These are phyloP conservation scores for Candida montana DNA, from an alignment of 805 yeast species.

Conservation along the genomic window DNA sequence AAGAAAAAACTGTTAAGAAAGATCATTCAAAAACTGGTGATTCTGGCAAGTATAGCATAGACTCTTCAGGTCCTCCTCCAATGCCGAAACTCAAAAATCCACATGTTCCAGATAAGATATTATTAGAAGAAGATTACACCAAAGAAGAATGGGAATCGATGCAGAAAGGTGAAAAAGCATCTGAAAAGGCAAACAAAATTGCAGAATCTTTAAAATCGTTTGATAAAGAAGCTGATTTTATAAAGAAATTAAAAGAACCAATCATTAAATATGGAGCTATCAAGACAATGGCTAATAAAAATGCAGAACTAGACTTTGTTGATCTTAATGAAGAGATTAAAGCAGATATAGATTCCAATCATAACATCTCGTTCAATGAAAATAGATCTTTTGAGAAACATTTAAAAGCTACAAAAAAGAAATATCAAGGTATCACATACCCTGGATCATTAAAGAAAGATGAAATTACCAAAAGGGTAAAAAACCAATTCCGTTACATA, in stretches of 20 bases:
- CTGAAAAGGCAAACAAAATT: slow-evolving; percentile 1
- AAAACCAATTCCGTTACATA: slow-evolving; percentile 29
- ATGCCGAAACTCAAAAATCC: background rate
- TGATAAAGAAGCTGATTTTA: slow-evolving; percentile 1
- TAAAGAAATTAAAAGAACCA: slow-evolving; percentile 6
- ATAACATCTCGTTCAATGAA: slow-evolving; percentile 4
- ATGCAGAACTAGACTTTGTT: background rate
- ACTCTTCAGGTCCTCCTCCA: background rate
- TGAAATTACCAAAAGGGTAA: slow-evolving; percentile 27
- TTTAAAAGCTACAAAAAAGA: background rate
- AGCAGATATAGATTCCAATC: background rate
- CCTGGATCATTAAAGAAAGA: slow-evolving; percentile 12
- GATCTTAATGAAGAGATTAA: slow-evolving; percentile 14
- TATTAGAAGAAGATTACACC: background rate
- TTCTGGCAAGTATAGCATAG: no score
- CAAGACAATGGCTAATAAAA: background rate
- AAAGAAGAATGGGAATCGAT: slow-evolving; percentile 5
- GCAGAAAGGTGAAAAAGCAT: slow-evolving; percentile 1
- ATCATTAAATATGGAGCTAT: slow-evolving; percentile 12
- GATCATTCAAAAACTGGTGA: no score
- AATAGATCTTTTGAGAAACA: background rate
- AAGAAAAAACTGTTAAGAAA: no score
- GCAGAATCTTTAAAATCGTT: no score
- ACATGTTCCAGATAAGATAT: background rate
- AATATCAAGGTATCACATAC: slow-evolving; percentile 2